phyloP scores from a whole-genome alignment of 225 moss, liverwort and hornwort species.

The Bryum argenteum region DNA sequence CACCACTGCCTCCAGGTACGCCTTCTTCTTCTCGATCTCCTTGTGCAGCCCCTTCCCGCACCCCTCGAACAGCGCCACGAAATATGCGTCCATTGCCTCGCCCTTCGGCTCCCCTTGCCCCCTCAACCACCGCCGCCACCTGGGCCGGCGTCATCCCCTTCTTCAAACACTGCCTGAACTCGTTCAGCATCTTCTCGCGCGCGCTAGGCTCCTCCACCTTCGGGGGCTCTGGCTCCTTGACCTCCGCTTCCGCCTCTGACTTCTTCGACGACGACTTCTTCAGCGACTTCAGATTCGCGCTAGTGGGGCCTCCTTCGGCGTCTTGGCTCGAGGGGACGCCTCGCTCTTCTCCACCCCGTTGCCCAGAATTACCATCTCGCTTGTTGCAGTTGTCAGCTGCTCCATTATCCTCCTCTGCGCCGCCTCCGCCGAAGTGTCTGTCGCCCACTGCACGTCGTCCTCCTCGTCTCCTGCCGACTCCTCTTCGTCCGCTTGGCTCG shows the following conservation, averaged over 20 bases:
- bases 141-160: constrained; percentile 72
- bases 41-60: constrained; percentile 85
- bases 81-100: constrained; percentile 76
- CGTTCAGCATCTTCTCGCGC: constrained; percentile 61
- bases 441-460: constrained; percentile 90
- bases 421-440: constrained; percentile 93
- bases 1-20: constrained; percentile 69
- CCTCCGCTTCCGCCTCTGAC: constrained; percentile 54
- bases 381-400: constrained; percentile 88
- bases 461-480: constrained; percentile 61
- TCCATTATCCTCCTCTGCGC: constrained; percentile 88
- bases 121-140: constrained; percentile 55
- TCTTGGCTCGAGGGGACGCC: constrained; percentile 64
- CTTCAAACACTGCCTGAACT: constrained; percentile 68
- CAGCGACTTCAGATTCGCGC: constrained; percentile 56
- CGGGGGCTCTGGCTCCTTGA: constrained; percentile 50
- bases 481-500: constrained; percentile 84
- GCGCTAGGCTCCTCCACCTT: constrained; percentile 56
- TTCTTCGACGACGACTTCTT: constrained; percentile 80
- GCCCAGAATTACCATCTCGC: constrained; percentile 94
- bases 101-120: constrained; percentile 47
- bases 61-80: constrained; percentile 77
- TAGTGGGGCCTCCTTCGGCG: constrained; percentile 34
- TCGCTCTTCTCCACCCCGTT: constrained; percentile 61
- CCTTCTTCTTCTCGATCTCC: constrained; percentile 69